Evolutionary conservation across 495 filamentous ascomycete species (phyloP).

Genomic region (Xanthoparmelia taractica): DNA sequence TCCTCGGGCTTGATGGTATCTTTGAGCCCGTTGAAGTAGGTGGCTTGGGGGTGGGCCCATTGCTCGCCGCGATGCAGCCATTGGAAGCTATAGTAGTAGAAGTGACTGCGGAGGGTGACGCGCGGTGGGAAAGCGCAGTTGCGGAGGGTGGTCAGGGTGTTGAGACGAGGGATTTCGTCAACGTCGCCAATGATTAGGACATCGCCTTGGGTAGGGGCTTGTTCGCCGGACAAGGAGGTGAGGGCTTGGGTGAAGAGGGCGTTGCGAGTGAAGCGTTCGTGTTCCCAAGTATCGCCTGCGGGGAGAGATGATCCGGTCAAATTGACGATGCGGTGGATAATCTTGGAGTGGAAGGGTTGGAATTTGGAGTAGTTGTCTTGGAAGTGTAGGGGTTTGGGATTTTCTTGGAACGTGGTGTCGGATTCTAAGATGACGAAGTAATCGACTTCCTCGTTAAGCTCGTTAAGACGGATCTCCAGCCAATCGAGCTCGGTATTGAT

Average conservation of each 20-base stretch:
- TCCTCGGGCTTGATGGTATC: conserved; percentile 43
- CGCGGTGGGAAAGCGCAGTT: conserved; percentile 45
- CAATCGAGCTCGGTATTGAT: conserved; percentile 50
- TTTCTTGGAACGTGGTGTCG: conserved; percentile 42
- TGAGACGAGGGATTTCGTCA: conserved; percentile 46
- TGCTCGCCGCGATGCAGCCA: conserved; percentile 42
- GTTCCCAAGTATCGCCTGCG: conserved; percentile 34
- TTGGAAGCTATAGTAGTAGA: conserved; percentile 54
- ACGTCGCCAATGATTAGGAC: conserved; percentile 39
- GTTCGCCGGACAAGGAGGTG: conserved; percentile 31
- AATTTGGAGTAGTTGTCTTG: conserved; percentile 36
- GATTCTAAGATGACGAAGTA: conserved; percentile 52
- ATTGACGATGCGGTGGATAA: conserved; percentile 47
- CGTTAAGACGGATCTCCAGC: conserved; percentile 51
- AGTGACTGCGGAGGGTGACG: conserved; percentile 43
- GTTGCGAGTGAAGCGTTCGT: conserved; percentile 46
- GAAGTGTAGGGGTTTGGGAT: conserved; percentile 42
- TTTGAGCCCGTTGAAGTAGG: conserved; percentile 39
- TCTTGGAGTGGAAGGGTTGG: conserved; percentile 40
- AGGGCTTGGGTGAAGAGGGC: conserved; percentile 45
- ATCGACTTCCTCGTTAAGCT: conserved; percentile 42
- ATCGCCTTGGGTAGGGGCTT: conserved; percentile 28
- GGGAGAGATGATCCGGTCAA: conserved; percentile 32
- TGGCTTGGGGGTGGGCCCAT: conserved; percentile 51
- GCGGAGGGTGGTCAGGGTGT: conserved; percentile 37